These are phyloP conservation scores for Saprolegnia diclina DNA, from an alignment of 352 stramenopile genomes.

Conservation along the genomic window DNA sequence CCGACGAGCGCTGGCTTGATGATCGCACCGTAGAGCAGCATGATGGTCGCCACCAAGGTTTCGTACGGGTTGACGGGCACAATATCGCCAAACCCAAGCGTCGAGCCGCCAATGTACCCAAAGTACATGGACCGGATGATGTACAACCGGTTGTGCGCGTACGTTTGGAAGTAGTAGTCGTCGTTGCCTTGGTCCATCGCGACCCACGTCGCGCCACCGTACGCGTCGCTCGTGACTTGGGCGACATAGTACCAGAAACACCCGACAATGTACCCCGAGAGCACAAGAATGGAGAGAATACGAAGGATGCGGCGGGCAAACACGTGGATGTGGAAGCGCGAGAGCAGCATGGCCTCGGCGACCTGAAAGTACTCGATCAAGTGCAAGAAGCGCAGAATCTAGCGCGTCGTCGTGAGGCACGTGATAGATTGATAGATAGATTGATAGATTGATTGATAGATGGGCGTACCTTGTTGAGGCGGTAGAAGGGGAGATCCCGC, in stretches of 20 bases:
- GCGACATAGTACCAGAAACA: conserved; percentile 27
- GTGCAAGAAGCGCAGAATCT: conserved; percentile 23
- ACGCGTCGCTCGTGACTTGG: conserved; percentile 6
- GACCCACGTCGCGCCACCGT: conserved; percentile 13
- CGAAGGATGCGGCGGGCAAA: conserved; percentile 25
- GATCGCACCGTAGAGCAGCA: conserved; percentile 27
- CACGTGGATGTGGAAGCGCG: conserved; percentile 25
- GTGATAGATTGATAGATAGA: background rate
- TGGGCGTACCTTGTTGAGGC: conserved; percentile 22
- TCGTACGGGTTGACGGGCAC: conserved; percentile 29
- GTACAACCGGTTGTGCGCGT: conserved; percentile 26
- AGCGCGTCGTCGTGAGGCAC: background rate
- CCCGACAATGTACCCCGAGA: conserved; percentile 26
- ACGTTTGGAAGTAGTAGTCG: conserved; percentile 18
- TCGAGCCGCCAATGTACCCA: conserved; percentile 28
- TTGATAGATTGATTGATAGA: background rate
- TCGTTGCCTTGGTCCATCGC: conserved; percentile 12
- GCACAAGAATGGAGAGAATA: conserved; percentile 20
- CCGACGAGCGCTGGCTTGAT: conserved; percentile 28
- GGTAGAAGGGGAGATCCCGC: conserved; percentile 5
- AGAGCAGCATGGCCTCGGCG: conserved; percentile 23
- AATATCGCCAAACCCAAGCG: conserved; percentile 28
- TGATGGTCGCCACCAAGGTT: conserved; percentile 23
- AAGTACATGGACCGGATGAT: conserved; percentile 30
- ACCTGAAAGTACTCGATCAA: conserved; percentile 27